Evolutionary conservation across 441 rosid species (phyloP), one percentile per base, ranked within the genome.

Genomic region (Jatropha multifida): DNA sequence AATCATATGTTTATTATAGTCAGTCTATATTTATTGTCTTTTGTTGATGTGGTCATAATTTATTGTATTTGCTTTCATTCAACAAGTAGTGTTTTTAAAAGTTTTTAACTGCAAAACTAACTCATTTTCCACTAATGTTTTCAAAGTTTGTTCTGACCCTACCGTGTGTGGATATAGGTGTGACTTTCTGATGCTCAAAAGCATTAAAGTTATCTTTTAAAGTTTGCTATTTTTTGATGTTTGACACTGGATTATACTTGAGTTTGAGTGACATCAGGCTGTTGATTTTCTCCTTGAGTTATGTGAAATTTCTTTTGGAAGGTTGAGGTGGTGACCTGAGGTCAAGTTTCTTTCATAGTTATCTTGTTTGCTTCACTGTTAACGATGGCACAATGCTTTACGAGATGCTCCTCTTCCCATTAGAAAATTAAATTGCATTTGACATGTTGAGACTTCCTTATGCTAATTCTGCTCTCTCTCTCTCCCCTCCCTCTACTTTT

Each of bases 381-480:
- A 32, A n/a, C 3, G 41, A 64, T 54, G 41, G 27, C 7, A 6
- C 15, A 23, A 40, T 17, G 56, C 37, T 77, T 52, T n/a, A 41
- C 27, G 17, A 41, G 7, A 62, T 75, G 37, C 48, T 72, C 10
- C 18, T 49, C 0, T 56, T 11, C 9, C 58, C 42, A 18, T 49
- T 40, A 6, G 8, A 8, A 65, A 2, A 12, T 37, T 23, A 52
- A 23, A 46, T n/a, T 44, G 64, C 18, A 17, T 60, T 65, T 15
- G 26, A 23, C 46, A 11, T 32, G 12, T 67, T 5, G 13, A 15
- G 46, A 4, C 14, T 49, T 79, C 32, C 17, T 18, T 60, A 9
- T 59, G 46, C 58, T 8, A 58, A 69, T 40, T n/a, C 54, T 55
- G 27, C 56, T 51, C n/a, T 44, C 5, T 40, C 75, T 76, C 20